These are phyloP conservation scores for Endotrypanum monterogeii DNA, from an alignment of 208 protist species.

Conservation along the genomic window DNA sequence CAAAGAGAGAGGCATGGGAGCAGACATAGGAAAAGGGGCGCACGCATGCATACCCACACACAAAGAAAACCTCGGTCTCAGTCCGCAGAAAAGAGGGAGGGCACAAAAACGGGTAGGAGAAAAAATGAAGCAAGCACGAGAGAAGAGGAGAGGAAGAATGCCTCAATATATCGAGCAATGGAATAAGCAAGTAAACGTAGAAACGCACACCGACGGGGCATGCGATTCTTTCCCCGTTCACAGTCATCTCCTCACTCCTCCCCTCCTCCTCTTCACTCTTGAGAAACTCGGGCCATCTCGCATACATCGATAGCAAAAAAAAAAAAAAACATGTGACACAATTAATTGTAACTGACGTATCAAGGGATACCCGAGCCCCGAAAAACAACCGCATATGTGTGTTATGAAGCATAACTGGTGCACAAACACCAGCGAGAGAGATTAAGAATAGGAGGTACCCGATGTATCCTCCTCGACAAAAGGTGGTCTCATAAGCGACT, in stretches of 20 bases:
- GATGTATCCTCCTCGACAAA: background rate
- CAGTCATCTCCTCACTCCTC: background rate
- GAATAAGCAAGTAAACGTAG: slow-evolving; percentile 6
- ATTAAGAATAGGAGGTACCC: background rate
- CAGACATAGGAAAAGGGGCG: background rate
- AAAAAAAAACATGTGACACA: background rate
- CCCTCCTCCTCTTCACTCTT: background rate
- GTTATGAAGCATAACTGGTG: background rate
- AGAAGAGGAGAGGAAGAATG: background rate
- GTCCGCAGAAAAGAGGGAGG: too few relatives aligned
- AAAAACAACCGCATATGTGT: background rate
- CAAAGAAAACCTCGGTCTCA: background rate
- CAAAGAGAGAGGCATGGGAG: background rate
- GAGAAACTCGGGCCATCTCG: background rate
- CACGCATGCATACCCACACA: background rate
- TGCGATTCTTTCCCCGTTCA: background rate
- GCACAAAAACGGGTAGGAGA: background rate
- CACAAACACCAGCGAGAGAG: background rate
- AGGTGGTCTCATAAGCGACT: background rate
- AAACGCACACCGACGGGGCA: background rate
- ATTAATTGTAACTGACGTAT: background rate
- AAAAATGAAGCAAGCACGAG: background rate
- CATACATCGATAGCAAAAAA: slow-evolving; percentile 7
- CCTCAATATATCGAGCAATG: background rate
- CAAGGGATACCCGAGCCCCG: background rate